phyloP scores from a whole-genome alignment of 1,139 yeast genomes.

The Saccharomyces hybrid region DNA sequence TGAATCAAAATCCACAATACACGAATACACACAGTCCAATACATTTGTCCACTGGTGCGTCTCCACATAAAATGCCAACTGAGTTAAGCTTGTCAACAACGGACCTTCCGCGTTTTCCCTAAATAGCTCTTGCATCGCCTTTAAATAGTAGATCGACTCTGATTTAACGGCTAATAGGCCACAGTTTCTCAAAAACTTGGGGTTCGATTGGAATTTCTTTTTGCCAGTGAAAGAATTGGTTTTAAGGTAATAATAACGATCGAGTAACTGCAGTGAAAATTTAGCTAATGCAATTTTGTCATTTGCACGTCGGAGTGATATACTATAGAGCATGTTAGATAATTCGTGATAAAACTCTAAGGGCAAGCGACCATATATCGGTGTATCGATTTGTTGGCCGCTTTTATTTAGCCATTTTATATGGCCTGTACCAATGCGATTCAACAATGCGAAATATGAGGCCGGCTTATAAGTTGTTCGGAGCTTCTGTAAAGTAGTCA shows the following conservation, averaged over 20 bases:
- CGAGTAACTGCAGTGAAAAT: constrained; percentile 13
- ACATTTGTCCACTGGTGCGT: neutral
- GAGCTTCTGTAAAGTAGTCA: constrained; percentile 17
- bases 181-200: constrained; percentile 15
- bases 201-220: constrained; percentile 2
- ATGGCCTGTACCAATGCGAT: constrained; percentile 14
- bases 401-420: constrained; percentile 18
- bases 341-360: constrained; percentile 23
- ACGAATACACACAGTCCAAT: neutral
- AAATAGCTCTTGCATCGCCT: neutral
- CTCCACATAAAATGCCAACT: neutral
- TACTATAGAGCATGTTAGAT: constrained; percentile 18
- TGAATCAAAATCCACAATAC: neutral
- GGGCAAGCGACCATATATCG: constrained; percentile 10
- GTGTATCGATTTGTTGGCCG: constrained; percentile 6
- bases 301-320: constrained; percentile 7
- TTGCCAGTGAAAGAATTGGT: neutral
- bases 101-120: neutral
- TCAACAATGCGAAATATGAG: constrained; percentile 17
- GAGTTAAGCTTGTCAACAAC: neutral
- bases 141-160: constrained; percentile 10
- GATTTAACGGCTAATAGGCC: constrained; percentile 10
- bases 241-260: constrained; percentile 8
- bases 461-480: constrained; percentile 12
- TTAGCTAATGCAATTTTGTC: constrained; percentile 13